Base-by-base conservation (phyloP, 176 grass and related monocot genomes). In the Luzula sylvatica region DNA sequence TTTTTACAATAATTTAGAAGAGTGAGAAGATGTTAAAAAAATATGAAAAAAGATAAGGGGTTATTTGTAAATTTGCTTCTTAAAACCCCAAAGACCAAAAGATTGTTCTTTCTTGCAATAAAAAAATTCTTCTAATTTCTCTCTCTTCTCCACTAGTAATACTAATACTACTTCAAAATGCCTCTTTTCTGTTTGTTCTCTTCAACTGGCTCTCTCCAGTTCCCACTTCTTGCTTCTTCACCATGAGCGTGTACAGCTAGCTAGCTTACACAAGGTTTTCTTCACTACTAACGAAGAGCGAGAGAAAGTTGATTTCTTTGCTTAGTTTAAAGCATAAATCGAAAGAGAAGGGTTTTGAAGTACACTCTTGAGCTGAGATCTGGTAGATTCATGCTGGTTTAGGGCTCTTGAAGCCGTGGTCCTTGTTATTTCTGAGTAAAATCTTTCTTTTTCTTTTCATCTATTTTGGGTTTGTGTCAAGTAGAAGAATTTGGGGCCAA, bases 91-190 rank as follows among this genome's bases (percentile, higher is more conserved):
- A 61, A 39, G 9, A 38, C 28, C 3, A 41, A 22, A 42, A 17
- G 28, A 27, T 41, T 58, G 5, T 58, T 58, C 11, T 40, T 40
- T 8, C 25, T 42, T 42, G 56, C 8, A 61, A 61, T 26, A 42
- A n/a, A 42, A 61, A n/a, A 61, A 20, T 7, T 58, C 7, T 26
- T 26, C 76, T 35, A 74, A 72, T 55, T 42, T 59, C 27, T 18
- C 54, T 71, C 53, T 24, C 41, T 48, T 32, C 39, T 15, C 26
- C 43, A 50, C 9, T 65, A 47, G 30, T 11, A 13, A 14, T 13
- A 49, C 19, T 26, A 26, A 24, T 15, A 26, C 16, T 23, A 51
- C 46, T 27, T 45, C 9, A 23, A 43, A 50, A 69, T 53, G 15
- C 17, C 27, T 56, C 49, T 23, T 24, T 50, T 23, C 27, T 26